Conservation (phyloP, 805 yeast species). For the Yarrowia sp. region DNA sequence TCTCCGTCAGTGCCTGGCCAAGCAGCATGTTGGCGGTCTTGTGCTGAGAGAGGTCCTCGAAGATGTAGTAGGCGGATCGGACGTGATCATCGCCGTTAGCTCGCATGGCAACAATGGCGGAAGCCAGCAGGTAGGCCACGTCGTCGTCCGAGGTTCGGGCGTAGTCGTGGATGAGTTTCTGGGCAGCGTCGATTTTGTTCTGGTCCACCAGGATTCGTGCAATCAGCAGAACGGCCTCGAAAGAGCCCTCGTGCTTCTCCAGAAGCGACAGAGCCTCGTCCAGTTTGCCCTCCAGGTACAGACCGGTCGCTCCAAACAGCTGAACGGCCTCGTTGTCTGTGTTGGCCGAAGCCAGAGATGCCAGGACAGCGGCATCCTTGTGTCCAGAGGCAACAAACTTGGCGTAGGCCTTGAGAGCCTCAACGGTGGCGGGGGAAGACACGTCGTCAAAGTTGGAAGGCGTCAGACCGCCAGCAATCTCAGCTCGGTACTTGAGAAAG, state of each 20-base stretch:
- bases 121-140: slow-evolving; percentile 12
- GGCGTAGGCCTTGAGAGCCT: slow-evolving; percentile 35
- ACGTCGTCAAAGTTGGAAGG: slow-evolving; percentile 33
- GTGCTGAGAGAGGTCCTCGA: slow-evolving; percentile 72
- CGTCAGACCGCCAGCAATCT: slow-evolving; percentile 40
- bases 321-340: slow-evolving; percentile 39
- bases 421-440: slow-evolving; percentile 28
- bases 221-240: slow-evolving; percentile 41
- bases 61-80: slow-evolving; percentile 45
- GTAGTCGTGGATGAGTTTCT: slow-evolving; percentile 43
- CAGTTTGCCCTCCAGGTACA: slow-evolving; percentile 43
- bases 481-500: slow-evolving; percentile 41
- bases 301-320: slow-evolving; percentile 45
- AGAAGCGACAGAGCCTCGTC: slow-evolving; percentile 47
- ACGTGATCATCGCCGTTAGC: slow-evolving; percentile 41
- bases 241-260: slow-evolving; percentile 42
- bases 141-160: slow-evolving; percentile 23
- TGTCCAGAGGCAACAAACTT: slow-evolving; percentile 33
- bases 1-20: slow-evolving; percentile 68
- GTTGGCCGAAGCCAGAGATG: slow-evolving; percentile 8
- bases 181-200: slow-evolving; percentile 48
- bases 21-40: slow-evolving; percentile 51
- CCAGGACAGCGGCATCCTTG: slow-evolving; percentile 31
- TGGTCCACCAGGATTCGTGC: slow-evolving; percentile 44
- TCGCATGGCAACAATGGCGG: slow-evolving; percentile 17